A percentile compares a stretch with the other conserved stretches of the same genome.
Conservation (phyloP, 176 grass and related monocot genomes). For the Panicum miliaceum region DNA sequence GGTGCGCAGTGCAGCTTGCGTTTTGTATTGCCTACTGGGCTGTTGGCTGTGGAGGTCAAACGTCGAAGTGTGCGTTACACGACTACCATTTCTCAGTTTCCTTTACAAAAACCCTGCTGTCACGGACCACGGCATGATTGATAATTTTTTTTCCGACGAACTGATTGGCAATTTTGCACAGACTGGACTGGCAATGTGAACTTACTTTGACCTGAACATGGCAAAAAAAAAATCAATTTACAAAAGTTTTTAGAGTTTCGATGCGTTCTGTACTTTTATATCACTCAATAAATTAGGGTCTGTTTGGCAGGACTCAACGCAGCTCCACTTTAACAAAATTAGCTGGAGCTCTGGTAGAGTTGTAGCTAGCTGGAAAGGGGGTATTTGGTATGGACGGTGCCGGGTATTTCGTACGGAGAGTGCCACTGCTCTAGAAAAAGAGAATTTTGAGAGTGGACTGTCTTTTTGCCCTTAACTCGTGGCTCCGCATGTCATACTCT, state of each 20-base stretch:
- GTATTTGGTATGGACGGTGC: no score
- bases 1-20: background rate
- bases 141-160: background rate
- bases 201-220: background rate
- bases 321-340: no score
- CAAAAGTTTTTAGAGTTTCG: background rate
- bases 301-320: no score
- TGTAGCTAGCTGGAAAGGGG: no score
- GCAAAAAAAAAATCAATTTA: background rate
- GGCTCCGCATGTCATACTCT: no score
- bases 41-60: constrained; percentile 32
- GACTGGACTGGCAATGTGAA: background rate
- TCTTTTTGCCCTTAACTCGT: no score
- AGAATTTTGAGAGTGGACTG: no score
- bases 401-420: no score
- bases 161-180: background rate
- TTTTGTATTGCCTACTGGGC: background rate
- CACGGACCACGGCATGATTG: background rate
- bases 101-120: background rate
- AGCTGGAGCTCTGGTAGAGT: no score
- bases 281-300: background rate
- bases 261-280: background rate
- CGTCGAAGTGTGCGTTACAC: constrained; percentile 28
- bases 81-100: constrained; percentile 9
- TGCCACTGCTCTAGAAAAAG: no score